These are phyloP conservation scores for Beauveria caledonica DNA, from an alignment of 2,329 filamentous ascomycete species.

Conservation along the genomic window DNA sequence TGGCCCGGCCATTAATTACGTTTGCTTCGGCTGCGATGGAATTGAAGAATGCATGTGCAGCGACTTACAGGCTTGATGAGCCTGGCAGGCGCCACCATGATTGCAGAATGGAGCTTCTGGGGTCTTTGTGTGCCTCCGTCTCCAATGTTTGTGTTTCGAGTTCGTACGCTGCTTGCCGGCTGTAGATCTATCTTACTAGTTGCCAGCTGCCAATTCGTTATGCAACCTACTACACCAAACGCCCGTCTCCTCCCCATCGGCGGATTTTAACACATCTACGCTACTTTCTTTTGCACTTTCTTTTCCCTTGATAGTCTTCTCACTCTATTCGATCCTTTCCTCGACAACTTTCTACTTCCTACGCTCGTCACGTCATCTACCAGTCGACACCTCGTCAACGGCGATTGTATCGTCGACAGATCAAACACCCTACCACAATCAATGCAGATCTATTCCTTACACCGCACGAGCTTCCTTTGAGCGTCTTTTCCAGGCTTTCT, in stretches of 20 bases:
- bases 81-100: background rate
- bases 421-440: background rate
- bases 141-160: slow-evolving; percentile 10
- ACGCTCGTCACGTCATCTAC: background rate
- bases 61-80: background rate
- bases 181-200: slow-evolving; percentile 3
- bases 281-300: background rate
- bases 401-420: background rate
- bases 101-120: background rate
- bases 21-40: background rate
- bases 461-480: background rate
- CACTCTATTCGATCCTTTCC: background rate
- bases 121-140: background rate
- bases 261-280: background rate
- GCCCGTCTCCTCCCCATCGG: background rate
- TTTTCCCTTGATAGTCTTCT: background rate
- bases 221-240: background rate
- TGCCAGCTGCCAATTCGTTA: background rate
- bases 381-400: background rate
- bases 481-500: background rate
- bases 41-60: background rate
- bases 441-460: slow-evolving; percentile 11
- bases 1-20: background rate
- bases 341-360: background rate
- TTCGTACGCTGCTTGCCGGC: slow-evolving; percentile 5